Evolutionary conservation across 2,329 filamentous ascomycete genomes (phyloP).

Genomic region (Cryphonectria japonica): DNA sequence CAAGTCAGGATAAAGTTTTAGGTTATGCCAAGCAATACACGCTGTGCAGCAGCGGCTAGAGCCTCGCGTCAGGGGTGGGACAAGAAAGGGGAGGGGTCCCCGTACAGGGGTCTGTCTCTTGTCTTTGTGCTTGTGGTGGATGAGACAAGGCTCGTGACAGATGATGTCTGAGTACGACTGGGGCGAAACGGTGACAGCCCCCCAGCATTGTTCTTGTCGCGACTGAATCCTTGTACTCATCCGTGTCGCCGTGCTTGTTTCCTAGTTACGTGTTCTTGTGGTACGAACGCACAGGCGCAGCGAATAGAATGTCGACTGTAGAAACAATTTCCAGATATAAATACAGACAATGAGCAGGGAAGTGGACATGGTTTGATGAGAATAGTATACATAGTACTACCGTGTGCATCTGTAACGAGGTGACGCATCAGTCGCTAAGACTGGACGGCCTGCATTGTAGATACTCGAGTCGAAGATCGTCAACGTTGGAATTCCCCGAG

Average conservation of each 20-base stretch:
- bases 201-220: not conserved
- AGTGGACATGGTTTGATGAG: not conserved
- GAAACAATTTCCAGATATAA: no score
- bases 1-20: constrained; percentile 20
- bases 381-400: not conserved
- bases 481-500: not conserved
- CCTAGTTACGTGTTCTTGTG: no score
- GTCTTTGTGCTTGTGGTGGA: not conserved
- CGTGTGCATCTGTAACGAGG: not conserved
- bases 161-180: constrained; percentile 27
- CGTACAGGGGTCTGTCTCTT: not conserved
- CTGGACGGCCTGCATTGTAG: not conserved
- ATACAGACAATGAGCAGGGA: no score
- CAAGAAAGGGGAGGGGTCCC: not conserved
- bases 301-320: no score
- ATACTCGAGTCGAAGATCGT: not conserved
- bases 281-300: no score
- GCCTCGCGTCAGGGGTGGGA: constrained; percentile 13
- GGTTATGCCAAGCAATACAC: constrained; percentile 6
- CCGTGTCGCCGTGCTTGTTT: no score
- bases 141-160: constrained; percentile 30
- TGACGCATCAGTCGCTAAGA: no score
- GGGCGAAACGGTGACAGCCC: constrained; percentile 19
- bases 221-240: no score
- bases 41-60: constrained; percentile 10